Base-by-base conservation (phyloP, 1,139 yeast species). In the Sugiyamaella grinbergsii region DNA sequence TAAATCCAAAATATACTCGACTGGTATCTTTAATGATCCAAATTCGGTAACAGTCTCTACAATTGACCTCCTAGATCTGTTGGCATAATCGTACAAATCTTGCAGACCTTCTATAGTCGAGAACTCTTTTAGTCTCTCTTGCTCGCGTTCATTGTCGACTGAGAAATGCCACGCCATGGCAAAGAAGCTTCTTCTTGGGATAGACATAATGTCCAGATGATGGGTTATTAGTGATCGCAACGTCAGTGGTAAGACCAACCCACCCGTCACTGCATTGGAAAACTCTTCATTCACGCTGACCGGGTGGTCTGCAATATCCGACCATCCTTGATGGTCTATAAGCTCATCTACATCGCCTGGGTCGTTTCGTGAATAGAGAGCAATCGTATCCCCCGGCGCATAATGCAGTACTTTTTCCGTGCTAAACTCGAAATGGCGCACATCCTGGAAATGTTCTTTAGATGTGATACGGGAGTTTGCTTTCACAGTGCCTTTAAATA, bases 161-260 rank as follows among this genome's bases (percentile, higher is more conserved):
- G 93, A 83, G 69, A 91, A 93, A 61, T 85, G 89, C 81, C 87
- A 84, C 3, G 73, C 67, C 6, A 72, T 48, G 5, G 65, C 62
- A 67, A 93, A 93, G 61, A 93, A 90, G 33, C 93, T 80, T 36
- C 95, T 74, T 49, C 90, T 77, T 0, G 98, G 98, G 18, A 93
- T 83, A 2, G 95, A 78, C 68, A 77, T 79, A 10, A 93, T 76
- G 64, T 93, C 98, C 44, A 91, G 68, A 65, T 91, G 96, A 64
- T 86, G 82, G 4, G 83, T 83, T 22, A 93, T 61, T n/a, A 93
- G 70, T 3, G 82, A 76, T 53, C 96, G 70, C 36, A 93, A 70
- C 0, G 98, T 90, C 39, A 79, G 62, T 0, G 76, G 76, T 16
- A 68, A 66, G 1, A 84, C 79, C 23, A 81, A 62, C 0, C 89